Conservation (phyloP, 441 rosid genomes). For the Omphalea diandra region DNA sequence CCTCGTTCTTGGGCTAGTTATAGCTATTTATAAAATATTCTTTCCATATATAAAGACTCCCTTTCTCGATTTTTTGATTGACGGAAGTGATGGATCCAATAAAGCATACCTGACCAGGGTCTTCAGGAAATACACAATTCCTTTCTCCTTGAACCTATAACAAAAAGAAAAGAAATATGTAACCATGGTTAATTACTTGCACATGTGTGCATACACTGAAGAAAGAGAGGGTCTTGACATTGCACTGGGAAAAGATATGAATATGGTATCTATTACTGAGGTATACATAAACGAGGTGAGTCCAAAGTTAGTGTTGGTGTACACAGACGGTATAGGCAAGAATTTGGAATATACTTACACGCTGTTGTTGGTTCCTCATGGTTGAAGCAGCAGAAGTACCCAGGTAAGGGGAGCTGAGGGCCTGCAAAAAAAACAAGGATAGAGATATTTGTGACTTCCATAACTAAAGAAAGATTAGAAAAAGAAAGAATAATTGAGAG, state of each 20-base stretch:
- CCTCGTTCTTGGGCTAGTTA: constrained; percentile 29
- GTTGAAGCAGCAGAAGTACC: constrained; percentile 59
- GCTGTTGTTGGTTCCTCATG: constrained; percentile 58
- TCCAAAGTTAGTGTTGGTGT: no score
- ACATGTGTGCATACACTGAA: no score
- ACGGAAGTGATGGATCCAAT: constrained; percentile 27
- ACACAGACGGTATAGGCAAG: no score
- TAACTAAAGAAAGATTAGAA: no score
- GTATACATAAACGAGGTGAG: no score
- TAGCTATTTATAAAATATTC: not conserved
- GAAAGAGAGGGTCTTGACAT: not conserved
- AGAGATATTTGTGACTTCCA: no score
- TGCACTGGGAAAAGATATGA: constrained; percentile 24
- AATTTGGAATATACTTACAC: no score
- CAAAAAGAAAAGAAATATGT: not conserved
- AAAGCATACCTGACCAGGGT: constrained; percentile 79
- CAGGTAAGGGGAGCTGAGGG: constrained; percentile 89
- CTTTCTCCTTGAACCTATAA: constrained; percentile 72
- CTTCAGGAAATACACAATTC: constrained; percentile 76
- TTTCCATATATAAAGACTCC: not conserved
- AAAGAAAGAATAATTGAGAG: constrained; percentile 28
- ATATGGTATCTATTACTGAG: no score
- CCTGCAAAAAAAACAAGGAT: no score
- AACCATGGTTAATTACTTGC: no score
- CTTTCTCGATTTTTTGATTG: constrained; percentile 13